These are phyloP conservation scores for Hypoxylon sp. DNA, from an alignment of 2,329 filamentous ascomycete species.

Conservation along the genomic window DNA sequence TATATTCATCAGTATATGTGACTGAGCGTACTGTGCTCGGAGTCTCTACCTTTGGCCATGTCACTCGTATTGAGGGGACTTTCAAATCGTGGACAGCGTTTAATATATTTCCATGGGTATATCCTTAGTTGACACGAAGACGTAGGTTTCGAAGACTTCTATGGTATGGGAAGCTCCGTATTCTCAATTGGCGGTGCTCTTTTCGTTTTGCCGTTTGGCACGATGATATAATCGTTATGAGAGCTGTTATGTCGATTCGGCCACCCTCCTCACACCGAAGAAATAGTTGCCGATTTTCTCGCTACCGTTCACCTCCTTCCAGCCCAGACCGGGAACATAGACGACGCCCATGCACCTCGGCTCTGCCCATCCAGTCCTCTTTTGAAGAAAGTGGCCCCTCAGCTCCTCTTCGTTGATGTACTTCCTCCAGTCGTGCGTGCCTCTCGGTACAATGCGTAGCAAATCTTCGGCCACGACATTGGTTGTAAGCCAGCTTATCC, in stretches of 20 bases:
- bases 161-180: no score
- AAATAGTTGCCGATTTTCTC: conserved; percentile 96
- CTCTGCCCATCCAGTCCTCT: conserved; percentile 64
- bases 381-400: conserved; percentile 60
- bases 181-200: background rate
- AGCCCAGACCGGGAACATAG: conserved; percentile 89
- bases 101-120: background rate
- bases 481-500: conserved; percentile 89
- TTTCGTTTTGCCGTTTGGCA: background rate
- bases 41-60: background rate
- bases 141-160: background rate
- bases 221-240: background rate
- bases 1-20: background rate
- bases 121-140: background rate
- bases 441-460: conserved; percentile 84
- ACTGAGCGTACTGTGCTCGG: no score
- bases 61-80: background rate
- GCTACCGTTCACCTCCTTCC: conserved; percentile 81
- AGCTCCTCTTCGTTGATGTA: conserved; percentile 91
- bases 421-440: conserved; percentile 96
- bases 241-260: conserved; percentile 17
- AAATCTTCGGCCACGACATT: conserved; percentile 92
- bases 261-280: conserved; percentile 69
- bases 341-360: conserved; percentile 78
- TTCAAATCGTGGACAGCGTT: background rate